These are phyloP conservation scores for Aureoboletus auriporus DNA, from an alignment of 768 basidiomycete genomes.

Conservation along the genomic window DNA sequence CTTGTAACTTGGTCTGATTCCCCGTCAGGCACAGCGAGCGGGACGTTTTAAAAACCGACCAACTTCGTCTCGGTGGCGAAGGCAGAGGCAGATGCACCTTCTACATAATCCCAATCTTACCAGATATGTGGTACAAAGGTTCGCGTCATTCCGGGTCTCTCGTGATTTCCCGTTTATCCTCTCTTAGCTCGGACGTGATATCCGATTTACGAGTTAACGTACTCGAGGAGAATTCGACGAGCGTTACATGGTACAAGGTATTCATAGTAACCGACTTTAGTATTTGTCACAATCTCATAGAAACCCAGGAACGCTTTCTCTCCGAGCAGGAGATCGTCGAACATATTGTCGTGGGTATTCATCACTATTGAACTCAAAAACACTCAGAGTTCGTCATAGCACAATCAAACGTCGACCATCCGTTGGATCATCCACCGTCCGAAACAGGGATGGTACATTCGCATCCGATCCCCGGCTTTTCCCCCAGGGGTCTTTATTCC, in stretches of 20 bases:
- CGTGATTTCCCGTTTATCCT: background rate
- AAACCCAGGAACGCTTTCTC: constrained; percentile 64
- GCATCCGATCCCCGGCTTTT: constrained; percentile 66
- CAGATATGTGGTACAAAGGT: constrained; percentile 32
- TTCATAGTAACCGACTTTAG: constrained; percentile 8
- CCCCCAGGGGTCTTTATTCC: constrained; percentile 59
- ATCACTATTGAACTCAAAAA: background rate
- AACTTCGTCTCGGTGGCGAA: background rate
- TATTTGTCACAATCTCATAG: constrained; percentile 7
- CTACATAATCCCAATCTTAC: constrained; percentile 26
- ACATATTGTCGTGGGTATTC: constrained; percentile 56
- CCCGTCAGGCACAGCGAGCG: background rate
- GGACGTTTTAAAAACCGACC: constrained; percentile 10
- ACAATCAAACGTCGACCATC: constrained; percentile 61
- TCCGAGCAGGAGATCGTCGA: constrained; percentile 74
- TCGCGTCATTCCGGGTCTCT: background rate
- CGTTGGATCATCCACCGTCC: constrained; percentile 79
- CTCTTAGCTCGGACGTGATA: constrained; percentile 65
- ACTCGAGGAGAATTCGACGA: constrained; percentile 49
- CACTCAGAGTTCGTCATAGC: constrained; percentile 34
- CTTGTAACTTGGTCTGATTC: background rate
- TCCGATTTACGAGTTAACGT: constrained; percentile 67
- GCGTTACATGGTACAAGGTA: constrained; percentile 75
- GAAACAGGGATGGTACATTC: constrained; percentile 82
- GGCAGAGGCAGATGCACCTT: constrained; percentile 15